These are phyloP conservation scores for Kentomonas sorsogonicus DNA, from an alignment of 208 protist species.

Conservation along the genomic window DNA sequence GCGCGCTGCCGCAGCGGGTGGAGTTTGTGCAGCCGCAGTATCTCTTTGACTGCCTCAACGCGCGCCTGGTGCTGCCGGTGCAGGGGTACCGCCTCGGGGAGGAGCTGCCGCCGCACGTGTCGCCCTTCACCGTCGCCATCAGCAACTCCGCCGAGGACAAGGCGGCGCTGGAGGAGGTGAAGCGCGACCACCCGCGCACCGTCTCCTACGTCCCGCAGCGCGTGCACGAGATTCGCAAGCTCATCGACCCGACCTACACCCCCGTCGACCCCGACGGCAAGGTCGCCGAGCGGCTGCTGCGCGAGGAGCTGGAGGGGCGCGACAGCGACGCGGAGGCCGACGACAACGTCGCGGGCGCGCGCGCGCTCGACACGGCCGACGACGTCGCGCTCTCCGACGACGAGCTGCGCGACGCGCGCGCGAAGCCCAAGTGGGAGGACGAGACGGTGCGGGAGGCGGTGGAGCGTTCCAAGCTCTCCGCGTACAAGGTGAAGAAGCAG, in stretches of 20 bases:
- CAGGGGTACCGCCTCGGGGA: slow-evolving; percentile 81
- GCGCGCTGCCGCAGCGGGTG: too few species aligned
- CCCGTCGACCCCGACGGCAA: slow-evolving; percentile 72
- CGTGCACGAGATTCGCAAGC: slow-evolving; percentile 80
- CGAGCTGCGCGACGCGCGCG: slow-evolving; percentile 54
- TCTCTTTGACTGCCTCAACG: slow-evolving; percentile 96
- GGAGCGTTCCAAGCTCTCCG: slow-evolving; percentile 64
- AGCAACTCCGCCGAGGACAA: slow-evolving; percentile 74
- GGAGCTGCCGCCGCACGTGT: slow-evolving; percentile 89
- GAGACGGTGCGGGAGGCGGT: slow-evolving; percentile 83
- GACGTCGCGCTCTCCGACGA: slow-evolving; percentile 85
- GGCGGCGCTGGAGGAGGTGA: slow-evolving; percentile 70
- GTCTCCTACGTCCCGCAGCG: slow-evolving; percentile 80
- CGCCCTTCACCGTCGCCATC: slow-evolving; percentile 89
- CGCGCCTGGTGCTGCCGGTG: slow-evolving; percentile 75
- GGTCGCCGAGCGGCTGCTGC: slow-evolving; percentile 29
- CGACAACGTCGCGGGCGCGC: slow-evolving; percentile 34
- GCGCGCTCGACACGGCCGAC: slow-evolving; percentile 67
- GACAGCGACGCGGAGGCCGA: slow-evolving; percentile 66
- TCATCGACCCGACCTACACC: slow-evolving; percentile 73
- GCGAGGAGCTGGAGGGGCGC: slow-evolving; percentile 34
- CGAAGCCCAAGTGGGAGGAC: slow-evolving; percentile 58
- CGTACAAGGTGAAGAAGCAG: slow-evolving; percentile 87
- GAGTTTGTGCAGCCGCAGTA: slow-evolving; percentile 97
- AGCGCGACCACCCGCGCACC: slow-evolving; percentile 72